A percentile compares a stretch with the other conserved stretches of the same genome.
Conservation (phyloP, 1,139 yeast species). For the Spathaspora sp. region DNA sequence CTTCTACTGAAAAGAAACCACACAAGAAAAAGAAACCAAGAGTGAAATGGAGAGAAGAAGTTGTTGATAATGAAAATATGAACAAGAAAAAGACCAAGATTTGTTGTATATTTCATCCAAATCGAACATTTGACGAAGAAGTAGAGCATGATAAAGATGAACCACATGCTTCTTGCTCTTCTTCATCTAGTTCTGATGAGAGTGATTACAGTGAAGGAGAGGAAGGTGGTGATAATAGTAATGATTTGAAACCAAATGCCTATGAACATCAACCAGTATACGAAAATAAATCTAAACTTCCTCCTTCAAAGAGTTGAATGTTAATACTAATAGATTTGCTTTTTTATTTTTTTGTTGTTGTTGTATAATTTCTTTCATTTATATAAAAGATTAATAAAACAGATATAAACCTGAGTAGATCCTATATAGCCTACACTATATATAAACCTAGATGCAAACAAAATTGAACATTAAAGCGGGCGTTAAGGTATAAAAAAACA, state of each 20-base stretch:
- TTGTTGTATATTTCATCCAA: slow-evolving; percentile 95
- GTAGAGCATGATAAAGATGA: slow-evolving; percentile 9
- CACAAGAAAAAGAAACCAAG: slow-evolving; percentile 36
- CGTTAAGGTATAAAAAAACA: background rate
- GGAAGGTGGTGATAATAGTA: slow-evolving; percentile 8
- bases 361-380: background rate
- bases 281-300: slow-evolving; percentile 26
- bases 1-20: background rate
- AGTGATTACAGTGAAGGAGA: slow-evolving; percentile 39
- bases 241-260: slow-evolving; percentile 54
- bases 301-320: slow-evolving; percentile 2
- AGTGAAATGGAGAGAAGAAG: slow-evolving; percentile 84
- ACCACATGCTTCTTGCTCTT: slow-evolving; percentile 8
- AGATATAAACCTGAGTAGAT: background rate
- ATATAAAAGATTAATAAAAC: background rate
- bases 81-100: slow-evolving; percentile 85
- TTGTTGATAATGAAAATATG: slow-evolving; percentile 86
- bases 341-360: too few species aligned
- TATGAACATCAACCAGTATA: slow-evolving; percentile 74
- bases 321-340: background rate
- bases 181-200: slow-evolving; percentile 25
- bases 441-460: background rate
- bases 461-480: background rate
- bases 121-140: slow-evolving; percentile 64
- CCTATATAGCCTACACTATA: background rate